phyloP scores from a whole-genome alignment of 768 basidiomycete genomes.

The Lentinus brumalis region DNA sequence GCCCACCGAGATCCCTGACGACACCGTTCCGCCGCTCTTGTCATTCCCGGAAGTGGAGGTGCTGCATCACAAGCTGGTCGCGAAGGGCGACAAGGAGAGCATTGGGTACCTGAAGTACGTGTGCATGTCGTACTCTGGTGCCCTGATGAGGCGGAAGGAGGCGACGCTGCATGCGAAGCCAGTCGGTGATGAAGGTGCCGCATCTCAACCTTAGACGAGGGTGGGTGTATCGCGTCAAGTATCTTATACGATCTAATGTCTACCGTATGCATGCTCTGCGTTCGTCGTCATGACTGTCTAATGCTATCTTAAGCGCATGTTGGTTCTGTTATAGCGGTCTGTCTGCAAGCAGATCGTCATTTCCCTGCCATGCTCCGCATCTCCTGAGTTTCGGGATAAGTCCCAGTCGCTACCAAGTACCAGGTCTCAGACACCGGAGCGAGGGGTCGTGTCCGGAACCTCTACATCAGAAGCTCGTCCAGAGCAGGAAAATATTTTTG shows the following conservation, averaged over 20 bases:
- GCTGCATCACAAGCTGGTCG: constrained; percentile 74
- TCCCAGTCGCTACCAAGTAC: too few relatives aligned
- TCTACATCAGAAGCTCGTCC: too few relatives aligned
- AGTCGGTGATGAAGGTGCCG: background rate
- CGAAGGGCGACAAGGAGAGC: constrained; percentile 32
- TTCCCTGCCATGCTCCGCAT: too few relatives aligned
- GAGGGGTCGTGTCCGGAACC: too few relatives aligned
- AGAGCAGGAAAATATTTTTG: too few relatives aligned
- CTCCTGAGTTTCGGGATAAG: too few relatives aligned
- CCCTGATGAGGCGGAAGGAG: constrained; percentile 62
- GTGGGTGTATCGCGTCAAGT: background rate
- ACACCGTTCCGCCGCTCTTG: constrained; percentile 77
- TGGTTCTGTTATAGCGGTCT: too few relatives aligned
- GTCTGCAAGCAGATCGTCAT: too few relatives aligned
- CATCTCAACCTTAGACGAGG: background rate
- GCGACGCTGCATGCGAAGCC: constrained; percentile 37
- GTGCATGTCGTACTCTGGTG: constrained; percentile 71
- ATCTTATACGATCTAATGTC: background rate
- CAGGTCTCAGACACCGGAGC: too few relatives aligned
- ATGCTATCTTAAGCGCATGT: too few relatives aligned
- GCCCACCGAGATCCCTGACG: constrained; percentile 63
- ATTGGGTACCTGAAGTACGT: constrained; percentile 74
- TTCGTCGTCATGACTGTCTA: too few relatives aligned
- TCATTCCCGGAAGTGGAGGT: constrained; percentile 77
- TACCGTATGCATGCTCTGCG: background rate